A percentile compares a stretch with the other conserved stretches of the same genome.
Conservation (phyloP, 1,284 basidiomycete species). For the Hemileia vastatrix region DNA sequence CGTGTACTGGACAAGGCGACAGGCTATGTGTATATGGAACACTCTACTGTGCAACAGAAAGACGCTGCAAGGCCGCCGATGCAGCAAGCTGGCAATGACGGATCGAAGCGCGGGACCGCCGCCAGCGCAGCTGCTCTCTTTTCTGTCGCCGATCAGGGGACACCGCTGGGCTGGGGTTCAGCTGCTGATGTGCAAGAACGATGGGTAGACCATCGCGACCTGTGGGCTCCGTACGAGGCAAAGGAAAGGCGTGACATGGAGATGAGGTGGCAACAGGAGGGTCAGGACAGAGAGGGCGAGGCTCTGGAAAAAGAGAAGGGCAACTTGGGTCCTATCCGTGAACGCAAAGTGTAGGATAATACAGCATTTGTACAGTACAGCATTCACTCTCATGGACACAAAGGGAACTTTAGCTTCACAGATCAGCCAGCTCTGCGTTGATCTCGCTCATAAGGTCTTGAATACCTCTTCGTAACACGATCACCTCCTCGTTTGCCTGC, state of each 20-base stretch:
- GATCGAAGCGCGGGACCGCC: too few species aligned
- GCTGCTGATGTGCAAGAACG: conserved; percentile 52
- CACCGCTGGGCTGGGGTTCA: conserved; percentile 50
- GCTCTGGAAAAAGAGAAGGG: too few species aligned
- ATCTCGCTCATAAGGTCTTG: too few species aligned
- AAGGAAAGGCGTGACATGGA: not conserved
- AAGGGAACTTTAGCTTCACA: not conserved
- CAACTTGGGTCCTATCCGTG: too few species aligned
- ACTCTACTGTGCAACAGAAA: conserved; percentile 29
- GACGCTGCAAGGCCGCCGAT: conserved; percentile 50
- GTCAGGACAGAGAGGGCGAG: too few species aligned
- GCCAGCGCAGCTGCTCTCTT: conserved; percentile 53
- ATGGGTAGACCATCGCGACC: conserved; percentile 26
- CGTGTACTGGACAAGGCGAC: conserved; percentile 74
- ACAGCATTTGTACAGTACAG: too few species aligned
- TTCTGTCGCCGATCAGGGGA: conserved; percentile 56
- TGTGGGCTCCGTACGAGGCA: not conserved
- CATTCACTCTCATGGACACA: not conserved
- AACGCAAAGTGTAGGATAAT: too few species aligned
- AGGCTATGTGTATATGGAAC: conserved; percentile 73
- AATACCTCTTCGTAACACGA: too few species aligned
- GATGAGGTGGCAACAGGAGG: too few species aligned
- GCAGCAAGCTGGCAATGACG: conserved; percentile 56
- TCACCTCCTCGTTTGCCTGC: too few species aligned
- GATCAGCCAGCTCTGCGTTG: too few species aligned